Base-by-base conservation (phyloP, 208 protist species). In the Trypanosoma avium region DNA sequence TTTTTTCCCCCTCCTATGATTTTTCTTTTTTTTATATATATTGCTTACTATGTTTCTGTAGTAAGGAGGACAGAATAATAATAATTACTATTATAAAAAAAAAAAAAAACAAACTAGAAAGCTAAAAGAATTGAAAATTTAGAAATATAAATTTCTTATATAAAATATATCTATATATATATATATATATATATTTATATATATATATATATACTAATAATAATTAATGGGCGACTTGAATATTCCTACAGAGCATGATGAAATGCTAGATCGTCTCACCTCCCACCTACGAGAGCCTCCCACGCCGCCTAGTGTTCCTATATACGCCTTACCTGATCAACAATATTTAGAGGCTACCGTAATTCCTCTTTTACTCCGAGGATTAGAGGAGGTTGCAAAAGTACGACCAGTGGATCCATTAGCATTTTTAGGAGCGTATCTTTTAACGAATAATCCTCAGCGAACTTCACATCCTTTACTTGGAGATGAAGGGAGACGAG, bases 371-470 rank as follows among this genome's bases (percentile, higher is more conserved):
- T 74, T 95, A 46, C 62, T 95, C 55, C 84, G 80, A 26, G 90
- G 81, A 19, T 48, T 95, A 33, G 82, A 93, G 70, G 86, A 84
- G 67, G 58, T 93, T n/a, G 82, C 73, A 27, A 57, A 54, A 46
- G 72, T 61, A 0, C 86, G 84, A 3, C 90, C 90, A 19, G 65
- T 68, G 10, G 90, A 95, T 71, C 78, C 90, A 15, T 68, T 95
- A 29, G 85, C 83, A 17, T 95, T 93, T 67, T 67, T 95, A 15
- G 90, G 80, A 8, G 86, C 87, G 26, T 95, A 90, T 66, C 52
- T 95, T 35, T 49, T 93, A 43, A 75, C 55, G 61, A 95, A 92
- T 75, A 95, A 95, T 65, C 90, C 90, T 40, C 90, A 95, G 70
- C 56, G 70, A 26, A 32, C 17, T 32, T 61, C 75, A 12, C 67